These are phyloP conservation scores for Aspergillus eucalypticola DNA, from an alignment of 2,329 filamentous ascomycete species.

Conservation along the genomic window DNA sequence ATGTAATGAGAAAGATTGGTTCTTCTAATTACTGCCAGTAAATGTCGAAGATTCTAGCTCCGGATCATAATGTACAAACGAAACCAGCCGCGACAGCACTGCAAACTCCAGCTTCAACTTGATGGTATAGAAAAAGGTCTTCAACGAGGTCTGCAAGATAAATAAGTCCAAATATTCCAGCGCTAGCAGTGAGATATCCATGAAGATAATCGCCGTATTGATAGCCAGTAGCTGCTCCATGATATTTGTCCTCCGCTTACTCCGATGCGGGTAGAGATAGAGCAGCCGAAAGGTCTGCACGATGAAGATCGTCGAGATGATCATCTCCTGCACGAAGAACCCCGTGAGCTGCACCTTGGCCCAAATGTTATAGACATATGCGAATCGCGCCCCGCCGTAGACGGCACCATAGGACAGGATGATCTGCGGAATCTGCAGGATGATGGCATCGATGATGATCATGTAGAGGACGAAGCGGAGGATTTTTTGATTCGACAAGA, in stretches of 20 bases:
- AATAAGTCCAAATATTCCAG: constrained; percentile 45
- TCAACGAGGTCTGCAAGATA: constrained; percentile 46
- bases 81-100: constrained; percentile 5
- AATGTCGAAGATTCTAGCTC: not conserved
- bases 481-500: constrained; percentile 50
- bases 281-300: constrained; percentile 52
- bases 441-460: constrained; percentile 56
- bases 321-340: constrained; percentile 45
- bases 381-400: constrained; percentile 17
- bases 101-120: constrained; percentile 52
- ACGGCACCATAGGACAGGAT: constrained; percentile 53
- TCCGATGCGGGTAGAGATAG: constrained; percentile 30
- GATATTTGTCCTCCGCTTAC: constrained; percentile 39
- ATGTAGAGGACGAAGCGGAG: constrained; percentile 55
- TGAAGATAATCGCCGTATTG: constrained; percentile 48
- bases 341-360: constrained; percentile 44
- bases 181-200: constrained; percentile 46
- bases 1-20: too few relatives aligned
- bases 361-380: constrained; percentile 42
- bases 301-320: constrained; percentile 52
- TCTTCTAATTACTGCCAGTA: not conserved
- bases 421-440: constrained; percentile 55
- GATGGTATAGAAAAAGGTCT: constrained; percentile 48
- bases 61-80: constrained; percentile 4
- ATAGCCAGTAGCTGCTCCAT: constrained; percentile 51